Conservation (phyloP, 2,329 filamentous ascomycete species). For the Phyllachora maydis region DNA sequence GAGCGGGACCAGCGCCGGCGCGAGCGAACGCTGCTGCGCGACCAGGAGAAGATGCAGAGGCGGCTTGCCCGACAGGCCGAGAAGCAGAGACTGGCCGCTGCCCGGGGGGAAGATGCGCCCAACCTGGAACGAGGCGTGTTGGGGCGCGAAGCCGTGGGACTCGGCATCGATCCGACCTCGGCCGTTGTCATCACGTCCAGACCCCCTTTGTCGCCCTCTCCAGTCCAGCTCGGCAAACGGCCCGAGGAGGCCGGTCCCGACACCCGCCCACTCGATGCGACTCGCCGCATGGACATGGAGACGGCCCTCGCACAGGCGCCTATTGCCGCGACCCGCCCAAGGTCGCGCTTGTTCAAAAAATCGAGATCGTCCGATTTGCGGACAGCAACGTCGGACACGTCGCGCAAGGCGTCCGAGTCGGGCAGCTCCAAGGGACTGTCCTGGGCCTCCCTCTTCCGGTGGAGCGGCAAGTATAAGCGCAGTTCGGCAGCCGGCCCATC, state of each 20-base stretch:
- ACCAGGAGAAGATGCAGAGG: slow-evolving; percentile 45
- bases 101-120: slow-evolving; percentile 26
- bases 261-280: no score
- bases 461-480: slow-evolving; percentile 38
- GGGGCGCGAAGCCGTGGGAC: slow-evolving; percentile 32
- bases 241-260: slow-evolving; percentile 4
- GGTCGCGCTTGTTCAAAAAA: no score
- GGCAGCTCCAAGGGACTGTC: slow-evolving; percentile 26
- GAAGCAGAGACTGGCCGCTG: slow-evolving; percentile 23
- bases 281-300: no score
- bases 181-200: slow-evolving; percentile 31
- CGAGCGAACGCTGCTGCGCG: slow-evolving; percentile 49
- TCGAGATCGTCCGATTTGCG: no score
- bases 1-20: slow-evolving; percentile 69
- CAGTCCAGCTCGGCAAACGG: slow-evolving; percentile 11
- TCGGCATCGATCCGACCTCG: slow-evolving; percentile 35
- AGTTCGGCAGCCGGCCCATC: slow-evolving; percentile 33
- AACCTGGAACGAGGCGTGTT: slow-evolving; percentile 40
- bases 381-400: no score
- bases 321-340: no score
- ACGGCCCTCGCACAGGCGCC: no score
- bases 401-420: slow-evolving; percentile 34
- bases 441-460: slow-evolving; percentile 59
- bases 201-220: slow-evolving; percentile 17
- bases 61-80: slow-evolving; percentile 47